phyloP scores from a whole-genome alignment of 768 basidiomycete species.

The Leccinum arenicola region DNA sequence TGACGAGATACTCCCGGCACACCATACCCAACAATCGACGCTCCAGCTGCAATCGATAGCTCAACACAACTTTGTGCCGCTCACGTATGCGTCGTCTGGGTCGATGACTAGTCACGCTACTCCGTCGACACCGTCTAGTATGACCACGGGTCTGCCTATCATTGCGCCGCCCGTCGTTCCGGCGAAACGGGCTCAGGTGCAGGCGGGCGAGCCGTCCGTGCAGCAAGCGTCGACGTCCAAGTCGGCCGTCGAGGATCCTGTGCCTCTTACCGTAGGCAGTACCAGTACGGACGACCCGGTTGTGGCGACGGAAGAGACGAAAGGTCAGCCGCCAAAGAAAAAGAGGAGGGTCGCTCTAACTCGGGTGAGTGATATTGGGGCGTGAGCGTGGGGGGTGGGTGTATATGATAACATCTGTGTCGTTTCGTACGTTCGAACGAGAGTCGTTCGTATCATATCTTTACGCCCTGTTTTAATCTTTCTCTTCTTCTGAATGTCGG shows the following conservation, averaged over 20 bases:
- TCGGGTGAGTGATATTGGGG: constrained; percentile 55
- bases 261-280: constrained; percentile 13
- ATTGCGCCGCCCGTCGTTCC: constrained; percentile 32
- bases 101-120: constrained; percentile 12
- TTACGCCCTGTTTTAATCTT: constrained; percentile 12
- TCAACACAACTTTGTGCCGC: constrained; percentile 72
- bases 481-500: constrained; percentile 2
- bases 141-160: constrained; percentile 35
- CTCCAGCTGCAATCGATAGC: constrained; percentile 91
- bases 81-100: constrained; percentile 35
- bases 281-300: constrained; percentile 5
- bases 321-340: constrained; percentile 72
- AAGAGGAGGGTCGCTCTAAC: constrained; percentile 80
- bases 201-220: constrained; percentile 13
- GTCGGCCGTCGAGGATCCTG: constrained; percentile 25
- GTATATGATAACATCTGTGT: constrained; percentile 1
- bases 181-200: constrained; percentile 37
- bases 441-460: constrained; percentile 7
- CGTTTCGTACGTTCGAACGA: constrained; percentile 2
- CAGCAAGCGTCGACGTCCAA: constrained; percentile 29
- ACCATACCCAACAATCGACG: constrained; percentile 88
- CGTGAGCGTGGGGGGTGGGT: constrained; percentile 13
- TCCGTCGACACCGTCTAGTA: constrained; percentile 27
- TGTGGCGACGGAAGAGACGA: constrained; percentile 20
- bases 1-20: constrained; percentile 86